Conservation (phyloP, 2,329 filamentous ascomycete genomes). For the Trichoderma endophyticum region DNA sequence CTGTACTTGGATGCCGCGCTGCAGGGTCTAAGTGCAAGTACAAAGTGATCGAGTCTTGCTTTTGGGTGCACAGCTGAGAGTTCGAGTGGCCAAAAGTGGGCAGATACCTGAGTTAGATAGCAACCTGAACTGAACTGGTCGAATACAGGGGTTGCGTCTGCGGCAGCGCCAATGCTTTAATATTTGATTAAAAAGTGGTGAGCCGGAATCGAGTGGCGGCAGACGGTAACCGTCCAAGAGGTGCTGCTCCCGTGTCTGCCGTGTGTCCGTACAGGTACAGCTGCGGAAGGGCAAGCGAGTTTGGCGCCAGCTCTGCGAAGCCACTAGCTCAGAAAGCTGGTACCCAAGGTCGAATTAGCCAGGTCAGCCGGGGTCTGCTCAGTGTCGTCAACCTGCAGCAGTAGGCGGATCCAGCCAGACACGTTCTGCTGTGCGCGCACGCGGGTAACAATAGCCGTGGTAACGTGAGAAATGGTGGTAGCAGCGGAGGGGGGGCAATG, state of each 20-base stretch:
- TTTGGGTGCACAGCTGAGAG: background rate
- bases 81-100: background rate
- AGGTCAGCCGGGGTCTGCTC: slow-evolving; percentile 21
- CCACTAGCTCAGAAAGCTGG: slow-evolving; percentile 12
- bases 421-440: slow-evolving; percentile 16
- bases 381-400: slow-evolving; percentile 29
- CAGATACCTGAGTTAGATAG: background rate
- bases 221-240: background rate
- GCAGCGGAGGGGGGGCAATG: background rate
- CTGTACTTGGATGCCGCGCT: background rate
- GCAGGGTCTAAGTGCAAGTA: background rate
- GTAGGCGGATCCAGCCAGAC: slow-evolving; percentile 17
- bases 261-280: background rate
- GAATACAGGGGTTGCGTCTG: slow-evolving; percentile 6
- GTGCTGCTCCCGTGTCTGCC: slow-evolving; percentile 7
- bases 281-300: slow-evolving; percentile 28
- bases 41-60: background rate
- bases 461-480: slow-evolving; percentile 4
- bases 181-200: background rate
- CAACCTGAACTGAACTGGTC: background rate
- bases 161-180: slow-evolving; percentile 1
- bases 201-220: slow-evolving; percentile 15
- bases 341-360: slow-evolving; percentile 26
- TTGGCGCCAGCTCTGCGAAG: slow-evolving; percentile 23
- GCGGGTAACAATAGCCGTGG: slow-evolving; percentile 17